Percentiles rank a stretch among this genome's conserved stretches.
Conservation (phyloP, 2,329 filamentous ascomycete species). For the Aspergillus persii region DNA sequence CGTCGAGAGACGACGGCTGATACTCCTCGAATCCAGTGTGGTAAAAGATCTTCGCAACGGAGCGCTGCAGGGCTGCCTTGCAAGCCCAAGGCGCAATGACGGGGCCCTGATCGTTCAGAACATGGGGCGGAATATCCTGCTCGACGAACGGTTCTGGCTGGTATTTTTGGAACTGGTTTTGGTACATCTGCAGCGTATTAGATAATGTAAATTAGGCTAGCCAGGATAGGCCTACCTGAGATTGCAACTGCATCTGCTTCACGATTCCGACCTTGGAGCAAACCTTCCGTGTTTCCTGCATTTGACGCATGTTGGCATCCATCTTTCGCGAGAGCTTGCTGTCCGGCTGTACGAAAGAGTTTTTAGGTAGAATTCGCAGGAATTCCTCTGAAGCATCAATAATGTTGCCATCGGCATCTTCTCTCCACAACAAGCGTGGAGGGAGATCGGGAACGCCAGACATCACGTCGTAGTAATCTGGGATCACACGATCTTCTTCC, state of each 20-base stretch:
- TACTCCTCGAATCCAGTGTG: slow-evolving; percentile 96
- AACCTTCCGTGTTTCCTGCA: slow-evolving; percentile 94
- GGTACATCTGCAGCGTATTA: slow-evolving; percentile 68
- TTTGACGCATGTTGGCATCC: slow-evolving; percentile 86
- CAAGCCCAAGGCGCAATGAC: slow-evolving; percentile 82
- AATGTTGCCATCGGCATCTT: slow-evolving; percentile 84
- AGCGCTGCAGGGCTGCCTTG: slow-evolving; percentile 80
- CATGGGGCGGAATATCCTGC: slow-evolving; percentile 81
- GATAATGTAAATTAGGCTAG: not conserved
- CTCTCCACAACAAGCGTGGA: slow-evolving; percentile 76
- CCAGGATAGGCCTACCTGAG: slow-evolving; percentile 62
- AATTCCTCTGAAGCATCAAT: slow-evolving; percentile 86
- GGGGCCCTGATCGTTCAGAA: slow-evolving; percentile 82
- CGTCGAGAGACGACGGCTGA: slow-evolving; percentile 88
- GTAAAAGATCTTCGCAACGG: slow-evolving; percentile 92
- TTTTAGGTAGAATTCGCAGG: slow-evolving; percentile 71
- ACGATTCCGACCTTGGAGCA: slow-evolving; percentile 96
- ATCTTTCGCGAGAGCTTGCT: slow-evolving; percentile 75
- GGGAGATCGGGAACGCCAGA: slow-evolving; percentile 83
- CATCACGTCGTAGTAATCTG: slow-evolving; percentile 90
- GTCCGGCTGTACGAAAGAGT: slow-evolving; percentile 71
- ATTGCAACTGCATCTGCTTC: slow-evolving; percentile 99
- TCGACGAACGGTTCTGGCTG: slow-evolving; percentile 87
- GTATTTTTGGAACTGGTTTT: slow-evolving; percentile 97
- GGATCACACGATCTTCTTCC: slow-evolving; percentile 77